These are phyloP conservation scores for Talaromyces sp. DNA, from an alignment of 2,329 filamentous ascomycete species.

Conservation along the genomic window DNA sequence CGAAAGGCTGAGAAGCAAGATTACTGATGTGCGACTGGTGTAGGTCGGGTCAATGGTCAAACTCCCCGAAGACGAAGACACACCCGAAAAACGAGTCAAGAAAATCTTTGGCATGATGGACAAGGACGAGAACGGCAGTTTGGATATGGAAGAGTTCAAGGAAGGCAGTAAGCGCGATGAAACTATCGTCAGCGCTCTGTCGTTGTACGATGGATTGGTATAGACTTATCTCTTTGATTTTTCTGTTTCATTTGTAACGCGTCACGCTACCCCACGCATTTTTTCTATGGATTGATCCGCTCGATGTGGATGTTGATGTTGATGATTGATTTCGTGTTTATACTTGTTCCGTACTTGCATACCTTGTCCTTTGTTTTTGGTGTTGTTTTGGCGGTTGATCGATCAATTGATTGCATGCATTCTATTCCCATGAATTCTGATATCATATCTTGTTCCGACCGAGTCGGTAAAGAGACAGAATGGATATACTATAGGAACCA, in stretches of 20 bases:
- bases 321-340: not conserved
- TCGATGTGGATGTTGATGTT: not conserved
- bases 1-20: not conserved
- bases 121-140: constrained; percentile 96
- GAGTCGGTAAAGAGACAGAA: not conserved
- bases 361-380: not conserved
- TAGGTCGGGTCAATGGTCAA: constrained; percentile 99
- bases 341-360: not conserved
- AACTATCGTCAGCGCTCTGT: constrained; percentile 95
- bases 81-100: constrained; percentile 92
- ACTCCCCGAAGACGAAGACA: constrained; percentile 96
- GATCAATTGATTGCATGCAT: constrained; percentile 16
- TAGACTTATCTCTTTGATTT: constrained; percentile 39
- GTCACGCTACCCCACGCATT: not conserved
- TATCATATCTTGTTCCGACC: not conserved
- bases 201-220: constrained; percentile 92
- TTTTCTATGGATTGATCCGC: not conserved
- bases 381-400: constrained; percentile 19
- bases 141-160: constrained; percentile 98
- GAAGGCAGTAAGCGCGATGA: constrained; percentile 98
- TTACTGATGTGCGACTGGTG: constrained; percentile 17
- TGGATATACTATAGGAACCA: not conserved
- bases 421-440: not conserved
- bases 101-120: constrained; percentile 99
- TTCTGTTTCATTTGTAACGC: not conserved